phyloP scores from a whole-genome alignment of 768 basidiomycete genomes.

The Tricholoma furcatifolium region DNA sequence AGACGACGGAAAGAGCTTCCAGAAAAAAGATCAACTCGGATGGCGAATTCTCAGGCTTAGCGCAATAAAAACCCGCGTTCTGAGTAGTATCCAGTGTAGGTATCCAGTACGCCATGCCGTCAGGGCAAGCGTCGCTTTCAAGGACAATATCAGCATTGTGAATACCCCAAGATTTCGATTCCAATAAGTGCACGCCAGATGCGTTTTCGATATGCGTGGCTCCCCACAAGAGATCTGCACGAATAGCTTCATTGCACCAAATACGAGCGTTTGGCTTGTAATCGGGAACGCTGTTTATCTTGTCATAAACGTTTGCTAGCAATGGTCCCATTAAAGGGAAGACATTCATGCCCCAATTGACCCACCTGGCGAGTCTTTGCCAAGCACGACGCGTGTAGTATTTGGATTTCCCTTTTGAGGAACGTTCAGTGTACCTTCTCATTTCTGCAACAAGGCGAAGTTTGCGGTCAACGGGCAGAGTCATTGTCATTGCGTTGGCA shows the following conservation, averaged over 20 bases:
- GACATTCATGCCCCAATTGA: constrained; percentile 40
- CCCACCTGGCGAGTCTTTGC: too few relatives aligned
- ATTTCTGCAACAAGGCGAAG: constrained; percentile 15
- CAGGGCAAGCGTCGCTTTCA: too few relatives aligned
- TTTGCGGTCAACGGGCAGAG: constrained; percentile 10
- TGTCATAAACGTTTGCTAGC: constrained; percentile 27
- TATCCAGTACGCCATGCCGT: constrained; percentile 24
- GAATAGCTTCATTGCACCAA: constrained; percentile 22
- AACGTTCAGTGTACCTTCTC: neutral
- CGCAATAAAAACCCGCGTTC: constrained; percentile 16
- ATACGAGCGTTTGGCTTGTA: constrained; percentile 17
- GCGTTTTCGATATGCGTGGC: constrained; percentile 15
- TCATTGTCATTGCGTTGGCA: constrained; percentile 26
- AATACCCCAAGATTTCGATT: constrained; percentile 16
- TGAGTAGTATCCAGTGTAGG: neutral
- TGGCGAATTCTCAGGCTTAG: too few relatives aligned
- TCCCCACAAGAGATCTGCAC: constrained; percentile 29
- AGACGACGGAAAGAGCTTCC: too few relatives aligned
- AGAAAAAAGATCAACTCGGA: too few relatives aligned
- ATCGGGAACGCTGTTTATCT: constrained; percentile 19
- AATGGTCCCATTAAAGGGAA: constrained; percentile 28
- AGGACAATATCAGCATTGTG: constrained; percentile 22
- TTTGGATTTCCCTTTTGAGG: neutral
- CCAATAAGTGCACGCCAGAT: constrained; percentile 21
- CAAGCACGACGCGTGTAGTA: neutral